A percentile compares a stretch with the other conserved stretches of the same genome.
Conservation (phyloP, 78 protist genomes). For the Pigoraptor vietnamica region DNA sequence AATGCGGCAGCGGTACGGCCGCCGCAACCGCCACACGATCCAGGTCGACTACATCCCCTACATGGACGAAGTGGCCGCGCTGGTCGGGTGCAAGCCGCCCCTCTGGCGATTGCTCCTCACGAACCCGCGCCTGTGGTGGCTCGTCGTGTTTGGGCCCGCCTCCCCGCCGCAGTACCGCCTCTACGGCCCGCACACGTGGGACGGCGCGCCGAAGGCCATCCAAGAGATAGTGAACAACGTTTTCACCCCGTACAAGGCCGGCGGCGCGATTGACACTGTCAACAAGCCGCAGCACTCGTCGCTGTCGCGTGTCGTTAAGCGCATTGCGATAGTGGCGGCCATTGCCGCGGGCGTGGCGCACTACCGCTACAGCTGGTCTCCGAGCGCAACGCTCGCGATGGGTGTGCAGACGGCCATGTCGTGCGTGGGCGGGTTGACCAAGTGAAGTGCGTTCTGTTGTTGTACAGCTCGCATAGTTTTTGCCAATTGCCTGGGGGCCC, state of each 20-base stretch:
- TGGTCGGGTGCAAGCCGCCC: not conserved
- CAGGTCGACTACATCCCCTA: not conserved
- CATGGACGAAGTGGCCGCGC: not conserved
- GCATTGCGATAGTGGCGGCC: too few species aligned
- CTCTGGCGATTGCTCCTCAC: not conserved
- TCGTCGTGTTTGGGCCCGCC: not conserved
- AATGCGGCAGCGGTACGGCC: not conserved
- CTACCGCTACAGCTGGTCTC: too few species aligned
- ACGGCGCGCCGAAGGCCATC: not conserved
- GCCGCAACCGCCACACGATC: not conserved
- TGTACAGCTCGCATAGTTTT: too few species aligned
- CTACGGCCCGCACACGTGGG: not conserved
- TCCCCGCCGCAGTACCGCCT: not conserved
- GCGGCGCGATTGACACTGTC: not conserved
- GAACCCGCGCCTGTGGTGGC: not conserved
- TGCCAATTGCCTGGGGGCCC: too few species aligned
- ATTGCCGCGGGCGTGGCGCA: too few species aligned
- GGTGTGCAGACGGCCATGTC: too few species aligned
- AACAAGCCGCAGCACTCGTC: not conserved
- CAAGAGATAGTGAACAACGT: not conserved
- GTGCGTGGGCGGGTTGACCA: too few species aligned
- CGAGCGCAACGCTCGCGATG: too few species aligned
- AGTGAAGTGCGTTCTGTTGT: too few species aligned
- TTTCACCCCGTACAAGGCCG: not conserved
- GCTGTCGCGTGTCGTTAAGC: too few species aligned